Evolutionary conservation across 805 yeast species (phyloP), one percentile per base, ranked within the genome.

Genomic region (Candida germanica): DNA sequence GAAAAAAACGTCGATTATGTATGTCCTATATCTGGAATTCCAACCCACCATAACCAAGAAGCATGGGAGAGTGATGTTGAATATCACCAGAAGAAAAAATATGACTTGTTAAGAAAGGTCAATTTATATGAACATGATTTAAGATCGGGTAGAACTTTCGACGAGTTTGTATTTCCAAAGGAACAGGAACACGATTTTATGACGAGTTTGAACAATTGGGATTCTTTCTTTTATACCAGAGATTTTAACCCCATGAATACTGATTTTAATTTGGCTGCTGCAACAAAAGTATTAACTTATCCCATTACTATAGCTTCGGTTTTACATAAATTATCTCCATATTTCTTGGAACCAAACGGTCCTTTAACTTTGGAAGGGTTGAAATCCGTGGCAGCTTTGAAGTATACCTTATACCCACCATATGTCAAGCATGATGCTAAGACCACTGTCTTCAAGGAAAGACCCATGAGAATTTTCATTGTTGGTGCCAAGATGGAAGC

Each of bases 211-310:
- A 69, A 80, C 32, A 80, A 76, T 58, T 93, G 98, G 98, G 98
- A 93, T 61, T 70, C 93, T 7, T 91, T 79, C 53, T 83, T 93
- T 56, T 93, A 91, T 61, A 91, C 98, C 0, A 75, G 98, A 58
- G 83, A 83, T 50, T 93, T 87, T 58, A 83, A 80, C 51, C 91
- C 97, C 4, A 91, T 93, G 98, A 96, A 93, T 61, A 85, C 96
- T 4, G 96, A 89, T 60, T 91, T 87, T 66, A 94, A 91, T 60
- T 69, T 91, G 54, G 98, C 98, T 1, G 94, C 95, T 3, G 89
- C 88, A 22, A 87, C 98, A 13, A 93, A 93, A 58, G 85, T 91
- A 76, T 74, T 93, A 55, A 85, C 94, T 36, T 93, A 87, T 60
- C 98, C 98, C 29, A 64, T 87, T 41, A 88, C 98, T 3, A 82